Base-by-base conservation (phyloP, 768 basidiomycete species). In the Psilocybe sp. region DNA sequence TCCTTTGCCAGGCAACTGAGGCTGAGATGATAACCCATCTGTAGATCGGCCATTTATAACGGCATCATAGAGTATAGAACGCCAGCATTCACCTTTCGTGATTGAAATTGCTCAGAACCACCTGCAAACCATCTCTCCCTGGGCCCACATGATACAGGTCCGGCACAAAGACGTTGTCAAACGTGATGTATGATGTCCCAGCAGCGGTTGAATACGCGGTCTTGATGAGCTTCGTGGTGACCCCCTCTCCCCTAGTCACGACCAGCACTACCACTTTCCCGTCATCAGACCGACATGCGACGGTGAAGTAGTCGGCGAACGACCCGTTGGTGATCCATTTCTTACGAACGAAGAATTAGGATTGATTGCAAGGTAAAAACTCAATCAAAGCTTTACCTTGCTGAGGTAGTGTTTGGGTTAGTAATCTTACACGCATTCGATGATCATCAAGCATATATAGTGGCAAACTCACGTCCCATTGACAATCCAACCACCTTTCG, bases 301-400 rank as follows among this genome's bases (percentile, higher is more conserved):
- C 81, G 2, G 81, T 81, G 62, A 87, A 87, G 58, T 81, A 85
- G 64, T 89, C 87, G 20, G 81, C 76, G 59, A 83, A 85, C 38
- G 76, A 79, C 51, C 84, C 85, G 57, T 92, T 91, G 37, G 87
- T 89, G 56, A 90, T 89, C 89, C 88, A 91, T 71, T 87, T 88
- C 66, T 69, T 16, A 10, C 5, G n/a, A 16, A 46, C 36, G 12
- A 20, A 19, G 44, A 47, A 42, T 13, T 15, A 41, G 18, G 19
- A 18, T 31, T 32, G 18, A 23, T 11, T 8, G 14, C 16, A 8
- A 23, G 28, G 11, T 31, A 10, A 8, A 20, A 33, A 28, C 18
- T 16, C 15, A 11, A 23, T 23, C 14, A n/a, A 37, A 28, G 23
- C 23, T 28, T 28, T 50, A 43, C 41, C 42, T 50, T 43, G 12